Evolutionary conservation across 139 green algal genomes (phyloP).

Genomic region (Gonium pectorale): DNA sequence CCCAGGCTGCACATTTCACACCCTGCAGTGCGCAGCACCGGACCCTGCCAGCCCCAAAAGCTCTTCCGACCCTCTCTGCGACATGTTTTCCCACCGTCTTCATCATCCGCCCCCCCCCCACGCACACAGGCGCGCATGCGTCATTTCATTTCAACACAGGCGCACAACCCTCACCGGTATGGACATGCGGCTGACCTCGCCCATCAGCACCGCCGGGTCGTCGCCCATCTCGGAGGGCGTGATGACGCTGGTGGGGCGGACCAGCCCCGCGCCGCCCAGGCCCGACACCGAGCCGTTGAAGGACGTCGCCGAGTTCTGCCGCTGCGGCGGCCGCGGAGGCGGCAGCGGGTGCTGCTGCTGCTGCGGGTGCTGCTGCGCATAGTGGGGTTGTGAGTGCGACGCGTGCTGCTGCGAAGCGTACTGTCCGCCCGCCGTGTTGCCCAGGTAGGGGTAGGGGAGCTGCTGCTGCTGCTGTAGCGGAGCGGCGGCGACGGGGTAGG

Average conservation of each 20-base stretch:
- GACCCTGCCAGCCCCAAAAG: too few species aligned
- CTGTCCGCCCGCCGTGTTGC: too few species aligned
- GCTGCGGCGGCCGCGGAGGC: not conserved
- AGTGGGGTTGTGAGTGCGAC: not conserved
- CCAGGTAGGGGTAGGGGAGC: too few species aligned
- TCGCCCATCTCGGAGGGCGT: slow-evolving; percentile 27
- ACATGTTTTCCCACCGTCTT: too few species aligned
- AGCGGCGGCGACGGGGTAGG: not conserved
- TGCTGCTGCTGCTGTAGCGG: slow-evolving; percentile 3
- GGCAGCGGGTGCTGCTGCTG: not conserved
- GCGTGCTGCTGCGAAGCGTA: not conserved
- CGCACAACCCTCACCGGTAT: too few species aligned
- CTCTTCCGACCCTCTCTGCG: too few species aligned
- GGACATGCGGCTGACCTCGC: slow-evolving; percentile 8
- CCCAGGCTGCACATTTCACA: too few species aligned
- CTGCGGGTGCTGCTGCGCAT: slow-evolving; percentile 14
- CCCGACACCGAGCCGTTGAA: not conserved
- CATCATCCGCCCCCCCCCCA: too few species aligned
- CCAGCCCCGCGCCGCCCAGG: not conserved
- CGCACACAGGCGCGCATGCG: too few species aligned
- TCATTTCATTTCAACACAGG: too few species aligned
- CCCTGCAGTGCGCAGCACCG: too few species aligned
- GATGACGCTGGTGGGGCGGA: slow-evolving; percentile 15
- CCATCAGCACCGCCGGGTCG: not conserved
- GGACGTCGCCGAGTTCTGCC: not conserved